phyloP scores from a whole-genome alignment of 805 yeast genomes.

The Maudiozyma pseudohumilis region DNA sequence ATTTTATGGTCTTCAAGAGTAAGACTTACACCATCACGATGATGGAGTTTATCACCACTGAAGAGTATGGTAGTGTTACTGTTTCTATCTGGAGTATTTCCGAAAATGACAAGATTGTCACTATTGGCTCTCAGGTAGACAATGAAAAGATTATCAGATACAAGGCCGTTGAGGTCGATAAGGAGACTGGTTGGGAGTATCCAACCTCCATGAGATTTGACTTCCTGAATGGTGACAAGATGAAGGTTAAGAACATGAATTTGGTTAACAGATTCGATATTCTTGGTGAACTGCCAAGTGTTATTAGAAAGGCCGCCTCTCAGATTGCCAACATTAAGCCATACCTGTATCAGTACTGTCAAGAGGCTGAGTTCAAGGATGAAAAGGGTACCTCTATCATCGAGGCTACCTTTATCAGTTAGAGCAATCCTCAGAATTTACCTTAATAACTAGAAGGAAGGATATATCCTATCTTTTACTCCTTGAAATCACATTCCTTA shows the following conservation, averaged over 20 bases:
- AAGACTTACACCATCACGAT: constrained; percentile 52
- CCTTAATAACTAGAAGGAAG: no score
- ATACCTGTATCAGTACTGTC: constrained; percentile 72
- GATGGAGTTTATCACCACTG: constrained; percentile 83
- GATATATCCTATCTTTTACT: no score
- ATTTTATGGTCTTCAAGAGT: constrained; percentile 71
- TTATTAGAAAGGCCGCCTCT: constrained; percentile 66
- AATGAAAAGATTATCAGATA: constrained; percentile 36
- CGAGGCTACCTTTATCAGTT: constrained; percentile 67
- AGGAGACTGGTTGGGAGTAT: constrained; percentile 66
- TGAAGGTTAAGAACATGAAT: constrained; percentile 39
- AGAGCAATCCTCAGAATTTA: no score
- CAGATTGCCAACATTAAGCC: constrained; percentile 82
- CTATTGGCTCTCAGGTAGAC: constrained; percentile 41
- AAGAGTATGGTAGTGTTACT: constrained; percentile 44
- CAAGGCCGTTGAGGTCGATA: constrained; percentile 35
- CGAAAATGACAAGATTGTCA: constrained; percentile 43
- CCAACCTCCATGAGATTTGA: constrained; percentile 39
- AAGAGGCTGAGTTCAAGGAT: constrained; percentile 40
- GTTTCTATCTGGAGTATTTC: constrained; percentile 33
- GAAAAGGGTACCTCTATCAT: constrained; percentile 61
- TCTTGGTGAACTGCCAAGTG: constrained; percentile 77
- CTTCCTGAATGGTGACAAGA: constrained; percentile 24
- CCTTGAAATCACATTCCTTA: no score
- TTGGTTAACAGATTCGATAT: constrained; percentile 78